Base-by-base conservation (phyloP, 306 rosid species). In the Inga oerstediana region DNA sequence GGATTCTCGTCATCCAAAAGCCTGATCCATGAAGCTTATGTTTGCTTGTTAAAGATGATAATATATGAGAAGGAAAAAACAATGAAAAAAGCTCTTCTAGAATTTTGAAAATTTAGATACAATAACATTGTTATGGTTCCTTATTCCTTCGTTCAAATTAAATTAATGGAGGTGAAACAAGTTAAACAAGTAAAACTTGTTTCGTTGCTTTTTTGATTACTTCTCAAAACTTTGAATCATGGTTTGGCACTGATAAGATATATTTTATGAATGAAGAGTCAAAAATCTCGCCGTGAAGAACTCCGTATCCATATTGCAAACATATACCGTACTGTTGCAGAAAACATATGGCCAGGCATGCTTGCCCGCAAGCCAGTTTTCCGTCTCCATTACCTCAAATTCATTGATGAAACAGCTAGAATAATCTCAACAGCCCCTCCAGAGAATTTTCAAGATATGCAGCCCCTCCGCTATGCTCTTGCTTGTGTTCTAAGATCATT, bases 291-390 rank as follows among this genome's bases (percentile, higher is more conserved):
- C 68, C 94, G 97, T 69, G 99, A 97, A 88, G 99, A 97, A 88
- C 95, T 97, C 24, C 99, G 97, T 35, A 90, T 88, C 77, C 98
- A 94, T 83, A 90, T 94, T 90, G 94, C 95, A 88, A 94, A 92
- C 88, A 97, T 97, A 79, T 94, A 89, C 76, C 97, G 99, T 34
- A 86, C 97, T 79, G 95, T 97, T 79, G 97, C 99, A 20, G 98
- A 97, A 81, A 97, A 92, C 83, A 88, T 97, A 78, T 97, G 99
- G 99, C 99, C 98, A 37, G 97, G 98, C 90, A 91, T 88, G 97
- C 89, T 97, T 75, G 88, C 91, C 30, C 93, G 97, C 82, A 94
- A 92, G 81, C 91, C 94, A 59, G 90, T 87, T 86, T 90, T 97
- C 82, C 97, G 97, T 76, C 96, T 85, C 62, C 97, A 94, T 84